These are phyloP conservation scores for Parastagonospora nodorum DNA, from an alignment of 2,329 filamentous ascomycete genomes.

Conservation along the genomic window DNA sequence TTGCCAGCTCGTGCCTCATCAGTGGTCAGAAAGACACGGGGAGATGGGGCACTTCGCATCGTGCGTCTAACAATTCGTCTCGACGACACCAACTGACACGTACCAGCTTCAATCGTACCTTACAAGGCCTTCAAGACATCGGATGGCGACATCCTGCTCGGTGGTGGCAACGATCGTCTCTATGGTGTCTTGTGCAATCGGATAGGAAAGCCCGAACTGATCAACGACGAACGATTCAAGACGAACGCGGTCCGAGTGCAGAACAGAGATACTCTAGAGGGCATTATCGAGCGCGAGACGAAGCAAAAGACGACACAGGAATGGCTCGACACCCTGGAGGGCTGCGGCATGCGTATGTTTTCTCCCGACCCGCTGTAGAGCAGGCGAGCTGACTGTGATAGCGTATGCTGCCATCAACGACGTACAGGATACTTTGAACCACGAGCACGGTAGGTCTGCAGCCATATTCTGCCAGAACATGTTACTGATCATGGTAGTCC, in stretches of 20 bases:
- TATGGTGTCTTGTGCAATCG: constrained; percentile 65
- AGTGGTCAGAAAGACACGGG: constrained; percentile 86
- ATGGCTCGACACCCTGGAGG: constrained; percentile 86
- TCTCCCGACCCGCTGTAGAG: not conserved
- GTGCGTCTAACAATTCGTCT: constrained; percentile 53
- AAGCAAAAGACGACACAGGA: constrained; percentile 79
- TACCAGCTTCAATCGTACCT: constrained; percentile 87
- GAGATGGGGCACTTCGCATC: constrained; percentile 95
- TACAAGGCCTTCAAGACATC: constrained; percentile 79
- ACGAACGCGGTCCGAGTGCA: constrained; percentile 66
- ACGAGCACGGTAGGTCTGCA: constrained; percentile 71
- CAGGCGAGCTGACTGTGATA: constrained; percentile 11
- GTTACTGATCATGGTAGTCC: constrained; percentile 49
- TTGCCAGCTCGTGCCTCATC: constrained; percentile 88
- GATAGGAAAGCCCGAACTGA: constrained; percentile 64
- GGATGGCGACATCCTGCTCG: constrained; percentile 67
- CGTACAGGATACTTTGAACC: constrained; percentile 79
- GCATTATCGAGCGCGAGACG: constrained; percentile 76
- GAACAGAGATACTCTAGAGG: constrained; percentile 78
- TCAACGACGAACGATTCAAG: constrained; percentile 59
- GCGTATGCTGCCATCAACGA: constrained; percentile 93
- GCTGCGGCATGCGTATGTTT: constrained; percentile 75
- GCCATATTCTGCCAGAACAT: not conserved
- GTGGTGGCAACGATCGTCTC: constrained; percentile 67
- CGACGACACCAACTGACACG: constrained; percentile 11